phyloP scores from a whole-genome alignment of 78 protist species.

The Anaeramoeba flamelloides region DNA sequence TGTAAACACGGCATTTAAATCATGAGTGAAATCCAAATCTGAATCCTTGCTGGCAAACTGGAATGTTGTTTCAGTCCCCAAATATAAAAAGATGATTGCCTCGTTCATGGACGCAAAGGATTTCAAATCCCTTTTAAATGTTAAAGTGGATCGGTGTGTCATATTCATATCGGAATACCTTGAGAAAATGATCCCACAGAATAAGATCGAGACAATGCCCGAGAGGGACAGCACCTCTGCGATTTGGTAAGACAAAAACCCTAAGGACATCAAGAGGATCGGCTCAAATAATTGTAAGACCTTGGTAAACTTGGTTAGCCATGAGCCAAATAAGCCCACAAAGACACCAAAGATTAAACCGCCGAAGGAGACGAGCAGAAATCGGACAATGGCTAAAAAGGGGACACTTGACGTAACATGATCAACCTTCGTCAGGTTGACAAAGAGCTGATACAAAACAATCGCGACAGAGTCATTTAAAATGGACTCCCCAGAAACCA shows the following conservation, averaged over 20 bases:
- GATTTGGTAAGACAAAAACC: constrained; percentile 1
- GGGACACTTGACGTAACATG: too few relatives aligned
- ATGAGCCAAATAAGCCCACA: constrained; percentile 2
- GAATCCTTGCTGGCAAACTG: too few relatives aligned
- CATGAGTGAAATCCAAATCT: too few relatives aligned
- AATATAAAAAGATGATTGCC: constrained; percentile 7
- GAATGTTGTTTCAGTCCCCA: too few relatives aligned
- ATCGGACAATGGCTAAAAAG: constrained; percentile 11
- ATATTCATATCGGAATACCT: constrained; percentile 11
- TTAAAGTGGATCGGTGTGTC: not conserved
- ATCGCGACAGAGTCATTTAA: constrained; percentile 25
- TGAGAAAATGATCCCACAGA: not conserved
- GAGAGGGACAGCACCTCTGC: constrained; percentile 17
- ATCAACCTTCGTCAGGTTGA: not conserved
- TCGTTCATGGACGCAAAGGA: constrained; percentile 1
- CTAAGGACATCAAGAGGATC: not conserved
- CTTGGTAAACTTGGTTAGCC: not conserved
- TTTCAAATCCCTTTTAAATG: not conserved
- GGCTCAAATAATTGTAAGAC: constrained; percentile 4
- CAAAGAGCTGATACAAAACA: constrained; percentile 2
- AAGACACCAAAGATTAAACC: not conserved
- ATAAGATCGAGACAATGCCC: constrained; percentile 14
- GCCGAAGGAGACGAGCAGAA: not conserved
- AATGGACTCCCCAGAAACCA: constrained; percentile 39
- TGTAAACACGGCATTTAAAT: too few relatives aligned